These are phyloP conservation scores for Pseudodiploospora longispora DNA, from an alignment of 2,329 filamentous ascomycete species.

Conservation along the genomic window DNA sequence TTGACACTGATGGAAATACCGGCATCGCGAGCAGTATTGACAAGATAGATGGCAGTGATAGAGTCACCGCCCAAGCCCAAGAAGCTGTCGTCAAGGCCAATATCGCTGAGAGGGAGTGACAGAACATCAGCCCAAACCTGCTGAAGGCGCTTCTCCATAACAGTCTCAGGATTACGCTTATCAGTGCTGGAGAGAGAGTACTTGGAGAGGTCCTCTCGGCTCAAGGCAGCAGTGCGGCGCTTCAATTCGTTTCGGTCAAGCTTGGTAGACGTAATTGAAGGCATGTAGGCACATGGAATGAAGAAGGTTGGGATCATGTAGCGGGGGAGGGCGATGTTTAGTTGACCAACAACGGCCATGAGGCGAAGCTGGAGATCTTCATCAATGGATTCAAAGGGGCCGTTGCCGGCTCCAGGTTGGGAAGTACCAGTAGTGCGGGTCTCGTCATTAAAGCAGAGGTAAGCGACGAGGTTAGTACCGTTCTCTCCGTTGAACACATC, in stretches of 20 bases:
- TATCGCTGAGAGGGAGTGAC: conserved; percentile 3
- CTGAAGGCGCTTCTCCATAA: conserved; percentile 5
- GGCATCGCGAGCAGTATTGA: conserved; percentile 2
- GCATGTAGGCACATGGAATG: conserved; percentile 13
- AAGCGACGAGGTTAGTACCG: conserved; percentile 1
- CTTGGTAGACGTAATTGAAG: conserved; percentile 13
- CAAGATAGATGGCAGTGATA: conserved; percentile 11
- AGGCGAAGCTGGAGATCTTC: conserved; percentile 6
- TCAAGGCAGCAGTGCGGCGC: neutral
- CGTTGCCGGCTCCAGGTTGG: too few species aligned
- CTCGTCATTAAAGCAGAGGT: conserved; percentile 7
- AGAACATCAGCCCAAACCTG: conserved; percentile 12
- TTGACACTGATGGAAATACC: conserved; percentile 9
- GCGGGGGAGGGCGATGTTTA: conserved; percentile 8
- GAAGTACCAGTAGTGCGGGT: neutral
- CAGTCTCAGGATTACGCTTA: conserved; percentile 2
- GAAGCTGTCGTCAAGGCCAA: conserved; percentile 11
- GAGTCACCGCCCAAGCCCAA: conserved; percentile 28
- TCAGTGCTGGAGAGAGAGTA: conserved; percentile 3
- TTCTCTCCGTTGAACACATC: conserved; percentile 1
- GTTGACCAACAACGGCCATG: conserved; percentile 9
- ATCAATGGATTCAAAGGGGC: neutral
- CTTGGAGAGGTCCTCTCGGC: neutral
- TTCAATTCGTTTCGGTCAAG: conserved; percentile 9
- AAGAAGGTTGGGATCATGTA: conserved; percentile 15